These are phyloP conservation scores for Yamadazyma siamensis DNA, from an alignment of 1,139 yeast genomes.

Conservation along the genomic window DNA sequence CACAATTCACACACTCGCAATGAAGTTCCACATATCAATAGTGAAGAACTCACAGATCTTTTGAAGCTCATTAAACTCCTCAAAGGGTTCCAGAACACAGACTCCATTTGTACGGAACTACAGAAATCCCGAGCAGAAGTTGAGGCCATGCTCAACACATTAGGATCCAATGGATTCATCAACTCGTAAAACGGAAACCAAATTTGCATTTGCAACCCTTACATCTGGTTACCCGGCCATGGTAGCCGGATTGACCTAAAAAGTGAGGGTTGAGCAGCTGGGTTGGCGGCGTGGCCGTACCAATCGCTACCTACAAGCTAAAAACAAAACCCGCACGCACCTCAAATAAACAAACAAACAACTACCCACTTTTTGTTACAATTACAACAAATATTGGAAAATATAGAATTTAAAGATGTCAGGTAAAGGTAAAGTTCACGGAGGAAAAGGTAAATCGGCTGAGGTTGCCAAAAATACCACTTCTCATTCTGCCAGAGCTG, in stretches of 20 bases:
- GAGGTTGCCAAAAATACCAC: constrained; percentile 61
- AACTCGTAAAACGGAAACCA: constrained; percentile 21
- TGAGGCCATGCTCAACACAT: constrained; percentile 41
- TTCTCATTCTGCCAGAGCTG: constrained; percentile 96
- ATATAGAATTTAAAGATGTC: constrained; percentile 67
- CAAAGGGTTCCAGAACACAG: constrained; percentile 61
- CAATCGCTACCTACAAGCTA: no score
- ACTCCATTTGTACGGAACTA: constrained; percentile 69
- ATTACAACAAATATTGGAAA: no score
- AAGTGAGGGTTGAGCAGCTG: no score
- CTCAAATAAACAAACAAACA: constrained; percentile 7
- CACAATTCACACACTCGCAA: constrained; percentile 10
- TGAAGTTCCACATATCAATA: constrained; percentile 9
- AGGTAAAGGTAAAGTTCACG: constrained; percentile 86
- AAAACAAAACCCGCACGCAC: no score
- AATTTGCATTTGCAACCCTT: no score
- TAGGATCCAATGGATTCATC: constrained; percentile 43
- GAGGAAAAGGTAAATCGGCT: constrained; percentile 93
- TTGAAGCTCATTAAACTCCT: constrained; percentile 41
- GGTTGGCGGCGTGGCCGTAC: no score
- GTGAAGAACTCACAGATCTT: constrained; percentile 29
- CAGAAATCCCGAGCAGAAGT: constrained; percentile 56
- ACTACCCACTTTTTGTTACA: background rate
- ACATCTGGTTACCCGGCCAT: no score
- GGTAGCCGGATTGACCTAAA: no score